Base-by-base conservation (phyloP, 2,329 filamentous ascomycete genomes). In the Xylariaceae sp. region DNA sequence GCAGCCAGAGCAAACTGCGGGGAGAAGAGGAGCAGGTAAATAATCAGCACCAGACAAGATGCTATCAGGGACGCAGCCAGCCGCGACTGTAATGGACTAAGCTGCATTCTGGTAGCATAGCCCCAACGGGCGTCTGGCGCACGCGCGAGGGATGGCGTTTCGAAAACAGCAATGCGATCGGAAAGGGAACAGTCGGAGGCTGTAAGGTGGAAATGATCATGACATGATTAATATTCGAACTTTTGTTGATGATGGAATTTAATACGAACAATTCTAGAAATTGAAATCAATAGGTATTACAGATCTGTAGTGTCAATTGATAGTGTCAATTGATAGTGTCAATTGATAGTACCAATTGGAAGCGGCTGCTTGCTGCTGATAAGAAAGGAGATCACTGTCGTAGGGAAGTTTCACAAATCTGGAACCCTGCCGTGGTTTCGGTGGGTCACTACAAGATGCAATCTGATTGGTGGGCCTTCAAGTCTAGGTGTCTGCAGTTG, bases 81-180 rank as follows among this genome's bases (percentile, higher is more conserved):
- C 70, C 89, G 87, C 75, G 86, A 88, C 77, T 90, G 89, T 64
- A 90, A 77, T 67, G 83, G 85, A 71, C 82, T 87, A 72, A 88
- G 81, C 73, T 87, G 77, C 82, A 84, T 84, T 62, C 67, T 73
- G 69, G 60, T 65, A 64, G 66, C 72, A 75, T 75, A 74, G 74
- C 78, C 78, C 72, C 73, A 67, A 68, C 69, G 73, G 74, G 71
- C 70, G 59, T 62, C 48, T 43, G 57, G 59, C 49, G 47, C 58
- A 56, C 40, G 54, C 58, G 56, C 40, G 54, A 62, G 58, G 50
- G 59, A 59, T 55, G 29, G 56, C 42, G 54, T 60, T 46, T 54
- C 54, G 54, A 47, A 26, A 49, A 37, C 50, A 50, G 52, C 32
- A 51, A 23, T 37, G 51, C 43, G 48, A 40, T 49, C 44, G 29